These are phyloP conservation scores for Adansonia grandidieri DNA, from an alignment of 441 rosid genomes.

Conservation along the genomic window DNA sequence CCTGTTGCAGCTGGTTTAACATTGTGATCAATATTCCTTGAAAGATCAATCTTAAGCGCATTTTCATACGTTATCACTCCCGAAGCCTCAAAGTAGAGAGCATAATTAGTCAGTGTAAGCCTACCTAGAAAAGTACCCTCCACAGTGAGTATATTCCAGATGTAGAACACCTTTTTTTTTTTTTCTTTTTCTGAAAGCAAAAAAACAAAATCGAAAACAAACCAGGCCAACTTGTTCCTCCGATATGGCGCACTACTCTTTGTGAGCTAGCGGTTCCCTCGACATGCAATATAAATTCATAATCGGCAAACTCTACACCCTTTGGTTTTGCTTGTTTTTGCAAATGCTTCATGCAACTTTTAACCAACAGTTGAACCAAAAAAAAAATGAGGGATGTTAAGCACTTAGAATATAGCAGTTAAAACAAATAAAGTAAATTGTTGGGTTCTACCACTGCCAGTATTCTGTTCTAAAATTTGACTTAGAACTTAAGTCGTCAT, in stretches of 20 bases:
- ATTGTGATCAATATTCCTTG: slow-evolving; percentile 48
- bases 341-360: slow-evolving; percentile 76
- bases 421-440: neutral
- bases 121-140: slow-evolving; percentile 58
- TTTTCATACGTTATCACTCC: slow-evolving; percentile 72
- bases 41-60: slow-evolving; percentile 83
- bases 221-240: slow-evolving; percentile 97
- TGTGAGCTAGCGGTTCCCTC: slow-evolving; percentile 88
- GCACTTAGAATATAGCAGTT: neutral
- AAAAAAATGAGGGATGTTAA: neutral
- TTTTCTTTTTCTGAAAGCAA: neutral
- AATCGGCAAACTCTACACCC: slow-evolving; percentile 74
- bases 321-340: slow-evolving; percentile 74
- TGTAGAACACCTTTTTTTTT: no score
- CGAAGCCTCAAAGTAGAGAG: slow-evolving; percentile 90
- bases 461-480: neutral
- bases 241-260: slow-evolving; percentile 83
- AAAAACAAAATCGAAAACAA: slow-evolving; percentile 18
- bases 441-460: slow-evolving; percentile 5
- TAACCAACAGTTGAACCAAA: neutral
- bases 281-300: slow-evolving; percentile 88
- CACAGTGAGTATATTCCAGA: neutral
- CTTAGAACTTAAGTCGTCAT: neutral
- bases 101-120: slow-evolving; percentile 87
- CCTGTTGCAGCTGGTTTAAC: slow-evolving; percentile 83